Evolutionary conservation across 1,284 basidiomycete species (phyloP).

Genomic region (Rhodotorula mucilaginosa): DNA sequence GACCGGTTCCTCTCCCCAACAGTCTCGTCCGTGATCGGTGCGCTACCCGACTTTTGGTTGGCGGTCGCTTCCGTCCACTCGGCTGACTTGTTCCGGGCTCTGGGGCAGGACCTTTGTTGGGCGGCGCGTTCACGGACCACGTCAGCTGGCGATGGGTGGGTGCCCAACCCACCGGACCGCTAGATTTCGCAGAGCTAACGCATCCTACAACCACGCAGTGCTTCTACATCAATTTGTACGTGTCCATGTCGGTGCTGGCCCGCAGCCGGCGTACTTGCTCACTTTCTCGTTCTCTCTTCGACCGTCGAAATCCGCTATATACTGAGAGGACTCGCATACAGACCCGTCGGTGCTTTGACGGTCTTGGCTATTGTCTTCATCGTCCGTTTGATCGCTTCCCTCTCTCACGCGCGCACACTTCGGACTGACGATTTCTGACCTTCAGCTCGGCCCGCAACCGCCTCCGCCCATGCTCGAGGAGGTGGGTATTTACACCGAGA

Average conservation of each 20-base stretch:
- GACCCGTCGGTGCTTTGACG: conserved; percentile 42
- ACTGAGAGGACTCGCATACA: background rate
- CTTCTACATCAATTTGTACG: conserved; percentile 6
- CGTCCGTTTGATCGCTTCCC: background rate
- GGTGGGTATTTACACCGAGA: conserved; percentile 33
- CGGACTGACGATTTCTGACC: background rate
- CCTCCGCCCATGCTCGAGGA: conserved; percentile 29
- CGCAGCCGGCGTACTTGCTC: background rate
- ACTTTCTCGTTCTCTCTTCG: too few relatives aligned
- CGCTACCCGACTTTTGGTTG: conserved; percentile 31
- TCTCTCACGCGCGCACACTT: too few relatives aligned
- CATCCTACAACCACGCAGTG: background rate
- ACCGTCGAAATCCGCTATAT: too few relatives aligned
- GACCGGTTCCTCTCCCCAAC: conserved; percentile 27
- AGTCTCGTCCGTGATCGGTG: conserved; percentile 50
- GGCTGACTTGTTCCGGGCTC: background rate
- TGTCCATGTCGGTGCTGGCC: background rate
- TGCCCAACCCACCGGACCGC: background rate
- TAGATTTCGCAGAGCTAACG: background rate
- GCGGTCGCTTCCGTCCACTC: too few relatives aligned
- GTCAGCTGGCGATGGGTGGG: conserved; percentile 50
- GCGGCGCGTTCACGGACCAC: conserved; percentile 53
- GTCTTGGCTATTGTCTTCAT: conserved; percentile 36
- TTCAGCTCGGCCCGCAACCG: conserved; percentile 34
- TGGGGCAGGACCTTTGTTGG: background rate